These are phyloP conservation scores for Alternaria panax DNA, from an alignment of 2,329 filamentous ascomycete genomes.

Conservation along the genomic window DNA sequence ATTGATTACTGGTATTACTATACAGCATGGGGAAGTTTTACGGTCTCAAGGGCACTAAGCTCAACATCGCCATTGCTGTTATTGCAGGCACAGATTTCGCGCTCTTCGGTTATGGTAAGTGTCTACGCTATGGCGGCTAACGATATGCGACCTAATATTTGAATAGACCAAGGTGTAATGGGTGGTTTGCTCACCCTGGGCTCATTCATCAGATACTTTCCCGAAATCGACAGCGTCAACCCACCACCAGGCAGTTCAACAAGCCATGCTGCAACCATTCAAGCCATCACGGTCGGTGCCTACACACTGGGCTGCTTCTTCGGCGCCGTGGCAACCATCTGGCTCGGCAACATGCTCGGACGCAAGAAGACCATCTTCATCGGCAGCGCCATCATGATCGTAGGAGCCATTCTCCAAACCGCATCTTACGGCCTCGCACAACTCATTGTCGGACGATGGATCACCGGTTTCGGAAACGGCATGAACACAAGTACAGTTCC, in stretches of 20 bases:
- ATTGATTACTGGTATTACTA: not conserved
- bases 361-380: slow-evolving; percentile 65
- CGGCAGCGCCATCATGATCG: slow-evolving; percentile 65
- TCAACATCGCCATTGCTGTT: slow-evolving; percentile 73
- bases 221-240: slow-evolving; percentile 51
- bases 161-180: slow-evolving; percentile 61
- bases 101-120: slow-evolving; percentile 66
- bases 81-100: slow-evolving; percentile 77
- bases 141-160: slow-evolving; percentile 10
- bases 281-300: slow-evolving; percentile 52
- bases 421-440: slow-evolving; percentile 56
- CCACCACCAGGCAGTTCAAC: slow-evolving; percentile 40
- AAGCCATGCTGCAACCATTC: slow-evolving; percentile 51
- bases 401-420: slow-evolving; percentile 67
- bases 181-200: slow-evolving; percentile 71
- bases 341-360: slow-evolving; percentile 66
- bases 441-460: slow-evolving; percentile 58
- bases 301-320: slow-evolving; percentile 56
- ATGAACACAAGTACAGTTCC: slow-evolving; percentile 50
- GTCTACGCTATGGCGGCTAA: not conserved
- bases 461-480: slow-evolving; percentile 58
- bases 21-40: slow-evolving; percentile 58
- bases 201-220: slow-evolving; percentile 61
- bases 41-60: slow-evolving; percentile 69
- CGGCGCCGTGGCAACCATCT: slow-evolving; percentile 53